A percentile compares a stretch with the other conserved stretches of the same genome.
Evolutionary conservation across 1,139 yeast genomes (phyloP).

Genomic region (Suhomyces bokatorum): DNA sequence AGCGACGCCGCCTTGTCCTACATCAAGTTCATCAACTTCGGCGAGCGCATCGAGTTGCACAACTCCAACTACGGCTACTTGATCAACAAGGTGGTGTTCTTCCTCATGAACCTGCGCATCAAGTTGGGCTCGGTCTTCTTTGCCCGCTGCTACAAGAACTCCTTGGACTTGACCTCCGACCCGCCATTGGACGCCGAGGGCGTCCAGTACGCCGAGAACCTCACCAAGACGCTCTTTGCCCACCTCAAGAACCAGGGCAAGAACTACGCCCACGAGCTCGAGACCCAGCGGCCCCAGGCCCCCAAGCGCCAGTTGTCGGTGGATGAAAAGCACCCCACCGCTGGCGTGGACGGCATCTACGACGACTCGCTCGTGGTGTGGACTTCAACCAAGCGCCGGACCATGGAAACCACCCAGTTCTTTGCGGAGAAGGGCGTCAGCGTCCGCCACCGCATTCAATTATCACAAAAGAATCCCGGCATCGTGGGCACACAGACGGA

Average conservation of each 20-base stretch:
- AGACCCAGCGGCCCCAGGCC: constrained; percentile 16
- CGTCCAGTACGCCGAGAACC: constrained; percentile 48
- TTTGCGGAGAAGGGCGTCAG: constrained; percentile 57
- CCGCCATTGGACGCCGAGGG: constrained; percentile 70
- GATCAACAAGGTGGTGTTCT: constrained; percentile 85
- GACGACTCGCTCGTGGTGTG: constrained; percentile 70
- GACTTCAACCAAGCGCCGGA: constrained; percentile 88
- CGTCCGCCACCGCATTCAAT: constrained; percentile 73
- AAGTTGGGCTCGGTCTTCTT: constrained; percentile 85
- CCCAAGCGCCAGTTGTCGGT: constrained; percentile 20
- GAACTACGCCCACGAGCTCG: constrained; percentile 23
- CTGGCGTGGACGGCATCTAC: constrained; percentile 49
- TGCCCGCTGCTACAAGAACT: constrained; percentile 75
- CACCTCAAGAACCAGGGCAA: constrained; percentile 38
- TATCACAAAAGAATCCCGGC: constrained; percentile 92
- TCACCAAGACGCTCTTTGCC: constrained; percentile 37
- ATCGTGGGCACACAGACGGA: constrained; percentile 67
- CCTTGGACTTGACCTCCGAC: constrained; percentile 56
- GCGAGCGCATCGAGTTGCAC: constrained; percentile 80
- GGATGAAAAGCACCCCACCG: constrained; percentile 43
- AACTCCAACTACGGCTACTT: constrained; percentile 84
- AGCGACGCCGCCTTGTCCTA: constrained; percentile 59
- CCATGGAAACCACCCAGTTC: constrained; percentile 73
- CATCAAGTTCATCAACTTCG: constrained; percentile 85
- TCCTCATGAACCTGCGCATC: constrained; percentile 82